Evolutionary conservation across 768 basidiomycete species (phyloP).

Genomic region (Vararia minispora): DNA sequence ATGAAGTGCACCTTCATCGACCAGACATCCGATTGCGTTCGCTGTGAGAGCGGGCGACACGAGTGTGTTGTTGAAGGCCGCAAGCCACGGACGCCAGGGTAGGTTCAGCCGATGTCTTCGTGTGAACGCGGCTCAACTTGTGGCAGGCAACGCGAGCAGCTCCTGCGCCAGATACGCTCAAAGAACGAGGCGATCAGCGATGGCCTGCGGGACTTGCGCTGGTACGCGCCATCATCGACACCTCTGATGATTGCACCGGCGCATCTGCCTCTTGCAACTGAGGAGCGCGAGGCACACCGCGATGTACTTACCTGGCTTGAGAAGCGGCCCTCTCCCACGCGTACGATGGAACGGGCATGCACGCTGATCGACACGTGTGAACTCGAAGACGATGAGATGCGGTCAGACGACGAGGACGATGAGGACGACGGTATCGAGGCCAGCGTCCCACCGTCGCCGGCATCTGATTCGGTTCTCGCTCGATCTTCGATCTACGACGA

Average conservation of each 20-base stretch:
- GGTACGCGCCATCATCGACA: conserved; percentile 18
- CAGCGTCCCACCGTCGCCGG: conserved; percentile 4
- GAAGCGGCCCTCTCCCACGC: conserved; percentile 15
- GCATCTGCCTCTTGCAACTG: conserved; percentile 14
- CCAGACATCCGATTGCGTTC: conserved; percentile 13
- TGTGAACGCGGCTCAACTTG: neutral
- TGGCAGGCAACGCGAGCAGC: conserved; percentile 19
- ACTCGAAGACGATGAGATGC: conserved; percentile 21
- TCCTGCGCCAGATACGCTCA: conserved; percentile 22
- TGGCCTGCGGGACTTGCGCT: conserved; percentile 18
- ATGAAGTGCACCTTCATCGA: conserved; percentile 19
- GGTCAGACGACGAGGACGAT: conserved; percentile 15
- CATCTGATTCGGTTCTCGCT: conserved; percentile 12
- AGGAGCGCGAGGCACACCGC: conserved; percentile 18
- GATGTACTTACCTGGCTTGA: conserved; percentile 22
- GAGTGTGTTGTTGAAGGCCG: conserved; percentile 21
- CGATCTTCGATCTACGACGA: conserved; percentile 2
- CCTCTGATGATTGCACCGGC: conserved; percentile 21
- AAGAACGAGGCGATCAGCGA: conserved; percentile 20
- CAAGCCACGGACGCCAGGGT: conserved; percentile 25
- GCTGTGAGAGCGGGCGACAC: conserved; percentile 19
- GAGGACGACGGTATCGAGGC: conserved; percentile 9
- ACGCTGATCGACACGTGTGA: conserved; percentile 19
- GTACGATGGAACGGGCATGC: conserved; percentile 13
- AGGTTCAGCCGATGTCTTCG: conserved; percentile 8